Percentiles rank a stretch among this genome's conserved stretches.
Conservation (phyloP, 1,284 basidiomycete genomes). For the Boletellus deceptivus region DNA sequence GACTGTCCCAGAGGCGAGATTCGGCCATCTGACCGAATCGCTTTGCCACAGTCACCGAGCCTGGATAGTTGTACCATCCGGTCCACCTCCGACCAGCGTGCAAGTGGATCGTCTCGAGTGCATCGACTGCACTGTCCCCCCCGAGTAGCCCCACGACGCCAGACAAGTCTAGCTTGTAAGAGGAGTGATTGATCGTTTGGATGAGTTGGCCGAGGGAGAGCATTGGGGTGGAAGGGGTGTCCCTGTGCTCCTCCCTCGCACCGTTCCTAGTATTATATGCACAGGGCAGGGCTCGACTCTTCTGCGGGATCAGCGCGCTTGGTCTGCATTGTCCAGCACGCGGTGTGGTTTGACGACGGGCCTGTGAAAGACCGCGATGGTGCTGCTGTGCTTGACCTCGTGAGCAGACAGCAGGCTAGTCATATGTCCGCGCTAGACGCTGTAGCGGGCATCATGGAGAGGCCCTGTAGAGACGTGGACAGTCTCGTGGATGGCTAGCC, state of each 20-base stretch:
- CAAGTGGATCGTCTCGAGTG: conserved; percentile 31
- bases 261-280: not conserved
- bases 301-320: no score
- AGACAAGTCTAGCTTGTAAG: conserved; percentile 23
- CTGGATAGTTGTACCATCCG: conserved; percentile 38
- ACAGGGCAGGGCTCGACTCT: not conserved
- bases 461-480: no score
- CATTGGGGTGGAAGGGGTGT: conserved; percentile 8
- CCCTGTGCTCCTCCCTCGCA: no score
- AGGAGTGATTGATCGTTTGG: conserved; percentile 8
- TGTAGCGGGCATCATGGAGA: no score
- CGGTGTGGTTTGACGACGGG: no score
- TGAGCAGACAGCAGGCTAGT: no score
- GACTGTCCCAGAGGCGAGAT: conserved; percentile 26
- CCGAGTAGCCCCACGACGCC: conserved; percentile 33
- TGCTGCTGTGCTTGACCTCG: no score
- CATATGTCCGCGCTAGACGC: no score
- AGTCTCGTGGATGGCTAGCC: no score
- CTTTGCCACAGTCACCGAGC: conserved; percentile 27
- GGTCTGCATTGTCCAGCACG: no score
- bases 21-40: conserved; percentile 30
- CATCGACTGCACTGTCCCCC: conserved; percentile 31
- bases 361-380: no score
- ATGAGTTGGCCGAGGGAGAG: conserved; percentile 13
- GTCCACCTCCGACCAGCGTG: conserved; percentile 28